Conservation (phyloP, 352 stramenopile species). For the Globisporangium emineosum region DNA sequence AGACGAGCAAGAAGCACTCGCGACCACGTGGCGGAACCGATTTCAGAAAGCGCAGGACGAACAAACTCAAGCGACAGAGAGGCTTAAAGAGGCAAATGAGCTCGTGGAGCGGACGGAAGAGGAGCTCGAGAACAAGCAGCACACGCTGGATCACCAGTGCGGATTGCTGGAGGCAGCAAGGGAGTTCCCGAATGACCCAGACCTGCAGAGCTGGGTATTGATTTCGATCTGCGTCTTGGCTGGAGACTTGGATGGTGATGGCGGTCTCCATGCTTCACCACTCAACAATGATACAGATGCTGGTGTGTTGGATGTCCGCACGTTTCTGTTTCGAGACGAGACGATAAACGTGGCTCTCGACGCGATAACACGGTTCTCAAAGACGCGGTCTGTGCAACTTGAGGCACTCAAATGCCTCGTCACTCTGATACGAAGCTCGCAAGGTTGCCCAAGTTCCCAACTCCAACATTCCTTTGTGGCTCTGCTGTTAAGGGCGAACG, state of each 20-base stretch:
- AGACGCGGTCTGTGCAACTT: not conserved
- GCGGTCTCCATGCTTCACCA: not conserved
- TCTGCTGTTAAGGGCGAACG: constrained; percentile 17
- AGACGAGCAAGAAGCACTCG: constrained; percentile 22
- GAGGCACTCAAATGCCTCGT: constrained; percentile 4
- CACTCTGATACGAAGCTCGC: not conserved
- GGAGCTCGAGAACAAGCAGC: constrained; percentile 22
- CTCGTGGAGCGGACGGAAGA: constrained; percentile 19
- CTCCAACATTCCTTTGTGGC: not conserved
- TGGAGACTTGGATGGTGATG: constrained; percentile 13
- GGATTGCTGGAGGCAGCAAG: constrained; percentile 29
- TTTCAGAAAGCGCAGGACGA: constrained; percentile 11
- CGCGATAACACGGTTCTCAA: constrained; percentile 5
- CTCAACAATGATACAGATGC: not conserved
- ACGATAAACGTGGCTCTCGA: constrained; percentile 10
- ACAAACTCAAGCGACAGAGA: constrained; percentile 10
- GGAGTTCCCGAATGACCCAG: constrained; percentile 29
- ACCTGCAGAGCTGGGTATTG: constrained; percentile 33
- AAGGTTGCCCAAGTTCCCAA: not conserved
- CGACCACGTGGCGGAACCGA: constrained; percentile 3
- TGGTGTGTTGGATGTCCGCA: constrained; percentile 14
- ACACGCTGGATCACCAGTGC: constrained; percentile 26
- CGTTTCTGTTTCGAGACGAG: constrained; percentile 15
- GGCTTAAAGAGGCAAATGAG: constrained; percentile 9
- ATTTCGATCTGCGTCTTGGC: constrained; percentile 21